Evolutionary conservation across 208 protist species (phyloP).

Genomic region (Phytomonas sp.): DNA sequence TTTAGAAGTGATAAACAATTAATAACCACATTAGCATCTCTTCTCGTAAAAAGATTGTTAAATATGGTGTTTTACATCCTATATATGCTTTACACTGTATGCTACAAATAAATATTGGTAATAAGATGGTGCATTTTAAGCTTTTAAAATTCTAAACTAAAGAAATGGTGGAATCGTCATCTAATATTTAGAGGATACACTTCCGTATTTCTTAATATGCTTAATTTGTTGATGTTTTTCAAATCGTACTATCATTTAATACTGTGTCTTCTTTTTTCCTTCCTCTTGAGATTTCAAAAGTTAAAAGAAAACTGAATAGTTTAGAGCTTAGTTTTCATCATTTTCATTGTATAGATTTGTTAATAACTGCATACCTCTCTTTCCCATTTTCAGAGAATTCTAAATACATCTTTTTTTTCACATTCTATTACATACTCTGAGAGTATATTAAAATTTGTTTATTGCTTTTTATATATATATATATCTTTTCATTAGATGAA

Average conservation of each 20-base stretch:
- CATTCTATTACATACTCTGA: neutral
- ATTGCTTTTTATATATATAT: neutral
- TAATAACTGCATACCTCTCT: neutral
- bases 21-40: neutral
- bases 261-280: neutral
- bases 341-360: neutral
- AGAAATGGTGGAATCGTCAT: neutral
- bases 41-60: neutral
- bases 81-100: neutral
- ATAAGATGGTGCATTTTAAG: neutral
- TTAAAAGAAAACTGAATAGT: neutral
- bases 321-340: neutral
- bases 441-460: conserved; percentile 4
- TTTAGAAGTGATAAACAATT: neutral
- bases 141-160: neutral
- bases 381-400: neutral
- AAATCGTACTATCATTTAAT: neutral
- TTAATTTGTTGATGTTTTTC: neutral
- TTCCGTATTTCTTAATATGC: neutral
- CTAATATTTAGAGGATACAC: neutral
- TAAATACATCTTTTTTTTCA: neutral
- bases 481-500: neutral
- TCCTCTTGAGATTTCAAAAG: neutral
- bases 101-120: neutral
- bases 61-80: neutral